A percentile compares a stretch with the other conserved stretches of the same genome.
phyloP scores from a whole-genome alignment of 1,139 yeast genomes.

The Hansenula sp. region DNA sequence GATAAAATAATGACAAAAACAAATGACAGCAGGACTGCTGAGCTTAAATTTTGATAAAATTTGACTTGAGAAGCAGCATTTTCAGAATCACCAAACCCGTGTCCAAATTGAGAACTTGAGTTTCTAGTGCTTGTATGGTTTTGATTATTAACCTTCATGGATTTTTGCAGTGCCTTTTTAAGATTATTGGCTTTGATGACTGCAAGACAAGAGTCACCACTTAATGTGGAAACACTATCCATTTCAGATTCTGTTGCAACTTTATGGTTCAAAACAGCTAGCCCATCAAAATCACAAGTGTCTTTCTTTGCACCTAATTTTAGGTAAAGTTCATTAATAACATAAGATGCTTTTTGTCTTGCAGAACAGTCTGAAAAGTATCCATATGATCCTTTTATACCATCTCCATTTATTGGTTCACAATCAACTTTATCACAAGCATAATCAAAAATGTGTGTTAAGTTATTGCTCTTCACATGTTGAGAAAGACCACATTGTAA shows the following conservation, averaged over 20 bases:
- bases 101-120: too few relatives aligned
- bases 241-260: slow-evolving; percentile 22
- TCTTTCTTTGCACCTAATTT: slow-evolving; percentile 27
- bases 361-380: slow-evolving; percentile 50
- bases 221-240: slow-evolving; percentile 4
- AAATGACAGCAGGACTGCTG: background rate
- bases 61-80: slow-evolving; percentile 10
- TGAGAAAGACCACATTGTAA: slow-evolving; percentile 46
- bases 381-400: slow-evolving; percentile 50
- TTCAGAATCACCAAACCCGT: background rate
- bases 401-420: slow-evolving; percentile 43
- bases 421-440: slow-evolving; percentile 52
- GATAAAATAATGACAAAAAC: background rate
- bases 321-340: slow-evolving; percentile 44
- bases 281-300: slow-evolving; percentile 35
- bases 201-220: slow-evolving; percentile 13
- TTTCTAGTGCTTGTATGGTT: too few relatives aligned
- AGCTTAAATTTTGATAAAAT: slow-evolving; percentile 13
- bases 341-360: slow-evolving; percentile 47
- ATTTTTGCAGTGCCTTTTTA: too few relatives aligned
- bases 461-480: slow-evolving; percentile 28
- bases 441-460: slow-evolving; percentile 35
- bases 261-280: slow-evolving; percentile 33
- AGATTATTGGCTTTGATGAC: background rate
- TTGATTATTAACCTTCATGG: too few relatives aligned